These are phyloP conservation scores for Musa balbisiana DNA, from an alignment of 202 grass and related monocot genomes.

Conservation along the genomic window DNA sequence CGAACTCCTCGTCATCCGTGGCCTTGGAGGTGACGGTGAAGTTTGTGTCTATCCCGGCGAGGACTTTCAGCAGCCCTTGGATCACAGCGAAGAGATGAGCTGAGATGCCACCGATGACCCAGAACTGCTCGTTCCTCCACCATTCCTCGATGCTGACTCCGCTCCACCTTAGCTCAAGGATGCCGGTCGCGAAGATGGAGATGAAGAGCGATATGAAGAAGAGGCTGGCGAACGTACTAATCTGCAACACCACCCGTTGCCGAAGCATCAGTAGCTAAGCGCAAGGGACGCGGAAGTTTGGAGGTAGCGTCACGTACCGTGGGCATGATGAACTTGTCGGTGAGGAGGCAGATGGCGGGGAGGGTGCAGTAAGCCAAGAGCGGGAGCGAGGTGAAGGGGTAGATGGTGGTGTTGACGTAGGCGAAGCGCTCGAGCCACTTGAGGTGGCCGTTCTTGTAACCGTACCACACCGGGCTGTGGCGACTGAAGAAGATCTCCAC, in stretches of 20 bases:
- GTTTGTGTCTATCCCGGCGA: slow-evolving; percentile 81
- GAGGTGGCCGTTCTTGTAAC: slow-evolving; percentile 95
- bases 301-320: slow-evolving; percentile 39
- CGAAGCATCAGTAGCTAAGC: background rate
- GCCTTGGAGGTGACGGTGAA: slow-evolving; percentile 96
- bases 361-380: slow-evolving; percentile 96
- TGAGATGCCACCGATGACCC: slow-evolving; percentile 90
- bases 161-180: slow-evolving; percentile 85
- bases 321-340: slow-evolving; percentile 99
- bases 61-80: slow-evolving; percentile 87
- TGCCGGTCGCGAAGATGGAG: slow-evolving; percentile 92
- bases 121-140: slow-evolving; percentile 99
- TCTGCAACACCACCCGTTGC: slow-evolving; percentile 30
- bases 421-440: slow-evolving; percentile 99
- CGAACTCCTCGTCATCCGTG: slow-evolving; percentile 58
- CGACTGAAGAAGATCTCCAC: slow-evolving; percentile 99
- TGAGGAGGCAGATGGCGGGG: slow-evolving; percentile 92
- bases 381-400: slow-evolving; percentile 84
- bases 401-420: slow-evolving; percentile 99
- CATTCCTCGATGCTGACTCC: slow-evolving; percentile 99
- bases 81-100: slow-evolving; percentile 86
- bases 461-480: slow-evolving; percentile 78
- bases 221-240: slow-evolving; percentile 85
- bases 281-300: background rate
- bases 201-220: slow-evolving; percentile 98